Percentiles rank a stretch among this genome's conserved stretches.
Conservation (phyloP, 495 filamentous ascomycete genomes). For the Diplogelasinospora grovesii region DNA sequence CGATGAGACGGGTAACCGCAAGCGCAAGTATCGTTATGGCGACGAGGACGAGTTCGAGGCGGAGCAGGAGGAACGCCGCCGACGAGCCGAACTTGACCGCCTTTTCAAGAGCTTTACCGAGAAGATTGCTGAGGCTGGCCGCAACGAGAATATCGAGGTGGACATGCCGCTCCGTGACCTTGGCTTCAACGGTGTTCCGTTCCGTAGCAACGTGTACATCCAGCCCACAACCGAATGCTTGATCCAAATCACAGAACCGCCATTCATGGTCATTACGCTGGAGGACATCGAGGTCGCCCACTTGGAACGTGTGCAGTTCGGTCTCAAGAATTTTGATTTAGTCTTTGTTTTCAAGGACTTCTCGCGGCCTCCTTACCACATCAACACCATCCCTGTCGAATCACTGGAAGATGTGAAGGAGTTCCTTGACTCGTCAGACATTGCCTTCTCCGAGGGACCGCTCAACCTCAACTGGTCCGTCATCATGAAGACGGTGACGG, state of each 20-base stretch:
- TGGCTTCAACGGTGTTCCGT: conserved; percentile 93
- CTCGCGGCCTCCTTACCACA: conserved; percentile 73
- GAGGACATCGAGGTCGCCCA: conserved; percentile 96
- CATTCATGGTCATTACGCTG: conserved; percentile 89
- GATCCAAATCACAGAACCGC: conserved; percentile 95
- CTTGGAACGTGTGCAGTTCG: conserved; percentile 95
- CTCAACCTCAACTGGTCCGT: conserved; percentile 97
- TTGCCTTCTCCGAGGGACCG: conserved; percentile 89
- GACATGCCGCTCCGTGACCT: conserved; percentile 96
- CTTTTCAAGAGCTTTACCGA: conserved; percentile 97
- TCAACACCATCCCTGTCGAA: conserved; percentile 98
- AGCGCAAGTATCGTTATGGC: conserved; percentile 95
- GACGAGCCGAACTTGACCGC: conserved; percentile 84
- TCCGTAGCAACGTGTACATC: conserved; percentile 87
- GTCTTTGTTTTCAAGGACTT: conserved; percentile 98
- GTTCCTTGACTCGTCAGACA: conserved; percentile 92
- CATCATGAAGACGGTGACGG: conserved; percentile 98
- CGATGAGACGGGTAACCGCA: conserved; percentile 96
- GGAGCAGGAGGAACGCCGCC: conserved; percentile 92
- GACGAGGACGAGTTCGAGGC: conserved; percentile 99
- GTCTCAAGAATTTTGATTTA: conserved; percentile 97
- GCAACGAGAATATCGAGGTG: conserved; percentile 74
- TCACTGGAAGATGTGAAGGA: conserved; percentile 92
- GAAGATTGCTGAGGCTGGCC: conserved; percentile 89
- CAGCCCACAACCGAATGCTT: conserved; percentile 96